A percentile compares a stretch with the other conserved stretches of the same genome.
Conservation (phyloP, 1,284 basidiomycete genomes). For the Ustilago xerochloae region DNA sequence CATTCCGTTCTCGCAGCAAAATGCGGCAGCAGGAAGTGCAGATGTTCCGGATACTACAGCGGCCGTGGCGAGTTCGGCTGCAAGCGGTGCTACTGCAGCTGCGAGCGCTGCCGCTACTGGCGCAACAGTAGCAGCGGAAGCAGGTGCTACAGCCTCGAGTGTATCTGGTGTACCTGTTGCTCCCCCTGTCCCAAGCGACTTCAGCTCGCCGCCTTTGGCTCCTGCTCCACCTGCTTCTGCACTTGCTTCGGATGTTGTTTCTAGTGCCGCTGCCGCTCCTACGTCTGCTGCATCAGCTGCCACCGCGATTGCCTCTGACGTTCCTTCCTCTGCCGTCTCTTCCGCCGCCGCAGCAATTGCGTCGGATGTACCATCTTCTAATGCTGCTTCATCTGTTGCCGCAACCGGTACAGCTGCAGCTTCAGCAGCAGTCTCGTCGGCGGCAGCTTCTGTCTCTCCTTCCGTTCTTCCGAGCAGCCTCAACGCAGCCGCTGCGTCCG, state of each 20-base stretch:
- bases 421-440: no score
- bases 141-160: constrained; percentile 2
- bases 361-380: no score
- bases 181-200: constrained; percentile 30
- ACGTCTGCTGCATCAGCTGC: not conserved
- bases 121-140: not conserved
- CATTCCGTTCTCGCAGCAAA: not conserved
- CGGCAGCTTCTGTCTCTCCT: constrained; percentile 8
- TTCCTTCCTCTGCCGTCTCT: not conserved
- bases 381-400: no score
- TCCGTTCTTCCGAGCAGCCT: constrained; percentile 5
- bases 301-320: not conserved
- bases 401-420: no score
- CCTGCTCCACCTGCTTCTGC: constrained; percentile 4
- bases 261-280: constrained; percentile 1
- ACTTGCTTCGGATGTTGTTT: not conserved
- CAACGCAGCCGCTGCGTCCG: constrained; percentile 21
- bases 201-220: constrained; percentile 15
- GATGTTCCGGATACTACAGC: not conserved
- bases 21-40: not conserved
- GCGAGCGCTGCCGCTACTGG: not conserved
- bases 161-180: constrained; percentile 21
- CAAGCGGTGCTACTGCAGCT: not conserved
- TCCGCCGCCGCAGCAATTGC: no score
- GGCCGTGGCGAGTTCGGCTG: not conserved